These are phyloP conservation scores for Piper longum DNA, from an alignment of 164 flowering plant genomes.

Conservation along the genomic window DNA sequence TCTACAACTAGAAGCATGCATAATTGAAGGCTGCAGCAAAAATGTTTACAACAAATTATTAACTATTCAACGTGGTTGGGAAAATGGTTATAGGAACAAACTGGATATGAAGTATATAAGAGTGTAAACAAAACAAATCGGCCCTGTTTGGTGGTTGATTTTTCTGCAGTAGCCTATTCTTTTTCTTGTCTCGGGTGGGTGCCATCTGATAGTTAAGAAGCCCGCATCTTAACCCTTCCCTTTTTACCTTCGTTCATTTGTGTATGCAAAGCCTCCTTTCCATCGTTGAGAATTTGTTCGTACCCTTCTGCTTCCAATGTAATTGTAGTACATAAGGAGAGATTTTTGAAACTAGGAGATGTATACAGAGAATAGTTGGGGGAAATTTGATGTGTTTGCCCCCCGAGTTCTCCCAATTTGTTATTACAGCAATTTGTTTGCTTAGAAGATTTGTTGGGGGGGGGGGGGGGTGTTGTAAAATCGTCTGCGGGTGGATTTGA, in stretches of 20 bases:
- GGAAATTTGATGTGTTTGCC: constrained; percentile 2
- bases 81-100: constrained; percentile 1
- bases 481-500: not conserved
- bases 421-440: constrained; percentile 1
- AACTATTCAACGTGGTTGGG: constrained; percentile 2
- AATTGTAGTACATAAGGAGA: constrained; percentile 36
- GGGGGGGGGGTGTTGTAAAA: constrained; percentile 10
- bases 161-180: constrained; percentile 17
- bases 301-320: constrained; percentile 19
- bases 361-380: constrained; percentile 37
- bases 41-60: constrained; percentile 2
- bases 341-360: constrained; percentile 27
- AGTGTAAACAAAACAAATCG: not conserved
- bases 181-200: constrained; percentile 15
- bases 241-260: not conserved
- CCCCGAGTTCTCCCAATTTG: not conserved
- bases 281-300: constrained; percentile 13
- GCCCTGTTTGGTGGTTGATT: constrained; percentile 10
- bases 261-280: constrained; percentile 10
- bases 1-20: constrained; percentile 47
- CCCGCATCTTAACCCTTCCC: constrained; percentile 11
- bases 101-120: constrained; percentile 1
- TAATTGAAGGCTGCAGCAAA: constrained; percentile 6
- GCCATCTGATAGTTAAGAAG: constrained; percentile 6
- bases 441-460: constrained; percentile 9